phyloP scores from a whole-genome alignment of 208 protist genomes.

The Phytomonas francai region DNA sequence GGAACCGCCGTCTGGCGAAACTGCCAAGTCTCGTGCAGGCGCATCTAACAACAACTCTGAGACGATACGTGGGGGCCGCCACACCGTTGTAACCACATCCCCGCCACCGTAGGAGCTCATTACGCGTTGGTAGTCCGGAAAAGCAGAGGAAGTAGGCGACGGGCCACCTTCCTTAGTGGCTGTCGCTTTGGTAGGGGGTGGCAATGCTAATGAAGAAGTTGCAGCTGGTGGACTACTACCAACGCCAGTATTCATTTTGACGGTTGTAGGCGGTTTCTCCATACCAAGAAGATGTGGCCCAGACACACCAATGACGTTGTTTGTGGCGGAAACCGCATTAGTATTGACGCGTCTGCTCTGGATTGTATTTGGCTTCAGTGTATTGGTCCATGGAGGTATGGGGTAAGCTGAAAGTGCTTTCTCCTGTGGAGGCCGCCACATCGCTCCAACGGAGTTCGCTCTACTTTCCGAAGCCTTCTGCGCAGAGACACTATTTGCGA shows the following conservation, averaged over 20 bases:
- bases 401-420: not conserved
- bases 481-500: conserved; percentile 3
- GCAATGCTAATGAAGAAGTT: not conserved
- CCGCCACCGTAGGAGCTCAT: not conserved
- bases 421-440: not conserved
- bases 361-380: not conserved
- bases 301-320: not conserved
- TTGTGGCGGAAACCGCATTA: not conserved
- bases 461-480: not conserved
- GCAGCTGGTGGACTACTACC: not conserved
- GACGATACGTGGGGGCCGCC: conserved; percentile 21
- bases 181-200: not conserved
- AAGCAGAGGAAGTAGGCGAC: not conserved
- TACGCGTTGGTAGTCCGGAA: not conserved
- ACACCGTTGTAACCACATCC: not conserved
- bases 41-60: conserved; percentile 43
- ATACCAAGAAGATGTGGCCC: not conserved
- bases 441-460: not conserved
- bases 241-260: not conserved
- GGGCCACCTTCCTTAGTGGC: not conserved
- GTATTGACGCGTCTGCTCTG: not conserved
- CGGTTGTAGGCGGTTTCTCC: not conserved
- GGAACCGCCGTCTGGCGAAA: conserved; percentile 49
- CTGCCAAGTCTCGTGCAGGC: conserved; percentile 47
- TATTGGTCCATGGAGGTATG: not conserved